Evolutionary conservation across 2,329 filamentous ascomycete genomes (phyloP), one percentile per base, ranked within the genome.

Genomic region (Trichoderma atroviride): DNA sequence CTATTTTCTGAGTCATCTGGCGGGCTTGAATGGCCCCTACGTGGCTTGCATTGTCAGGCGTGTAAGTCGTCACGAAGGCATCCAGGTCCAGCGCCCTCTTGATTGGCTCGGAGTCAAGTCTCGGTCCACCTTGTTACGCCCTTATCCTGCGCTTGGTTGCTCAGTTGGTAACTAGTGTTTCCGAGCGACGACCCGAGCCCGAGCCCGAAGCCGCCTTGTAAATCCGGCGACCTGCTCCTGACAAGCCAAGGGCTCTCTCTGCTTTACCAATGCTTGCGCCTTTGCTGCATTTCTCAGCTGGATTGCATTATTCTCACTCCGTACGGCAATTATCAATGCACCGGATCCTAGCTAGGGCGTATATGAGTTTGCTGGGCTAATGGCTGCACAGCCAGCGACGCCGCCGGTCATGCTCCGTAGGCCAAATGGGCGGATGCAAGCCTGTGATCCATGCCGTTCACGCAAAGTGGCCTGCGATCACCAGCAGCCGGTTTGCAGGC

Each of bases 401-500:
- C 14, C 40, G 50, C 63, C 63, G 10, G n/a, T 43, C 33, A 27
- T 53, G 47, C 70, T 71, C 66, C 77, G 78, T 24, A 73, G 78
- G 37, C 77, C 50, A 63, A 74, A 75, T 47, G 74, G 74, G 4
- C 67, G 72, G 4, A 70, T 69, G 0, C 73, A 72, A 35, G 71
- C 72, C 27, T 74, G 74, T 52, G 64, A 81, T 74, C 79, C 79
- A 10, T 81, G 80, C 62, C 75, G 78, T 33, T 77, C 74, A 57
- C 78, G 79, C n/a, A 81, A 82, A 63, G 78, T 82, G 7, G 78
- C 80, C 10, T 82, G 81, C 72, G 81, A 82, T 68, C 79, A 82
- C 68, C 72, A 73, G 0, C 78, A 78, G 5, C 81, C 81, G 0
- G 70, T 78, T 5, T 83, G 81, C 69, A 75, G 74, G 37, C 75